Evolutionary conservation across 2,329 filamentous ascomycete genomes (phyloP).

Genomic region (Penicillium sp.): DNA sequence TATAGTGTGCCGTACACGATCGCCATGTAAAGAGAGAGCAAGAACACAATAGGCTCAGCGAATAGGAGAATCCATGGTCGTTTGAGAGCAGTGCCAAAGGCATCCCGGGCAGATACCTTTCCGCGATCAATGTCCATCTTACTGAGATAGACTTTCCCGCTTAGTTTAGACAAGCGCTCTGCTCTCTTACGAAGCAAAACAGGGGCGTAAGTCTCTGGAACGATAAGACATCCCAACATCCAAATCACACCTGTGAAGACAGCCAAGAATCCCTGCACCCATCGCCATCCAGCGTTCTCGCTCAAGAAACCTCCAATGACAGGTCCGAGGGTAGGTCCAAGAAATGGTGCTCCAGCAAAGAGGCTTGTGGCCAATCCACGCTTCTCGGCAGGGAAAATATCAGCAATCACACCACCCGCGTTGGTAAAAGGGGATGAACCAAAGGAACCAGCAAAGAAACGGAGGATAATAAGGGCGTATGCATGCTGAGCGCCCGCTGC

Average conservation of each 20-base stretch:
- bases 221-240: slow-evolving; percentile 39
- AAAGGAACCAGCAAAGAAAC: slow-evolving; percentile 55
- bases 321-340: slow-evolving; percentile 33
- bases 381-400: slow-evolving; percentile 46
- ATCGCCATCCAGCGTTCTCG: slow-evolving; percentile 47
- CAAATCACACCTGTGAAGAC: slow-evolving; percentile 47
- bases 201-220: slow-evolving; percentile 51
- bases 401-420: slow-evolving; percentile 49
- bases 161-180: slow-evolving; percentile 42
- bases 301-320: slow-evolving; percentile 51
- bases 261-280: slow-evolving; percentile 48
- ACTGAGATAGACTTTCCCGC: slow-evolving; percentile 45
- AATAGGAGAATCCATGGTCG: slow-evolving; percentile 49
- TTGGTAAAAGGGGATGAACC: slow-evolving; percentile 48
- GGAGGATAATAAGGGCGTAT: slow-evolving; percentile 58
- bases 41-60: slow-evolving; percentile 49
- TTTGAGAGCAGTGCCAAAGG: slow-evolving; percentile 44
- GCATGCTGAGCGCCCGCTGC: slow-evolving; percentile 58
- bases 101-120: slow-evolving; percentile 35
- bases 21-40: slow-evolving; percentile 47
- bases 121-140: slow-evolving; percentile 36
- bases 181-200: slow-evolving; percentile 50
- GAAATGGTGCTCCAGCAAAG: slow-evolving; percentile 47
- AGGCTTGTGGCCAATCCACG: slow-evolving; percentile 45
- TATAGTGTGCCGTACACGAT: slow-evolving; percentile 51